Evolutionary conservation across 345 rosid species (phyloP), one percentile per base, ranked within the genome.

Genomic region (Eucalyptus melliodora): DNA sequence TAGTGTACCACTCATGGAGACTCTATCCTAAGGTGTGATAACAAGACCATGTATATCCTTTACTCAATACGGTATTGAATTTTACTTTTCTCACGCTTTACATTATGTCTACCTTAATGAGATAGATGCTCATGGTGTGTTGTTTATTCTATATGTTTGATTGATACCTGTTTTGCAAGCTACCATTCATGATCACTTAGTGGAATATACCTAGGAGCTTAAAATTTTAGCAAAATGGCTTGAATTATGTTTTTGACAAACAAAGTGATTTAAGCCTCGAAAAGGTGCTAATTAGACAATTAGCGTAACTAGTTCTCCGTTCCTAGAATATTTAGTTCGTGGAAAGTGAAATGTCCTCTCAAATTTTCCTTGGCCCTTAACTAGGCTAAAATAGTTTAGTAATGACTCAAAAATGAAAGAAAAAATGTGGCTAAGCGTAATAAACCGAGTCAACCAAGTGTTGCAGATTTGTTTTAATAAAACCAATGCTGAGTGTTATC

Each of bases 251-350:
- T 72, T 34, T 72, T 17, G 34, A 62, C 5, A 14, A 62, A 62
- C 4, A 62, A 30, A 62, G 17, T 1, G 8, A n/a, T 62, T 62
- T 30, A 30, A 13, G 34, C 16, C 8, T 30, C 3, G 5, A 62
- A 62, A 62, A 7, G 9, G 72, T 3, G 1, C 69, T 13, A 62
- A 14, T 30, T 14, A 27, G 34, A 62, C 0, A 1, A 62, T 62
- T 62, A 13, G 34, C 5, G 0, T 62, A 62, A 30, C 7, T 8
- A 30, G 30, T 13, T 30, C 9, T 13, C 72, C 3, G 2, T 13
- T 62, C 9, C 69, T 62, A 62, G 5, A 50, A 50, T 50, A 50
- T 50, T 50, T 50, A 50, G 6, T 50, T 50, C 6, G 16, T 50
- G 51, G 50, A 50, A 50, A 50, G 51, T 50, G 16, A 16, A 50